Conservation (phyloP, 768 basidiomycete species). For the Fistulinella prunicolor region DNA sequence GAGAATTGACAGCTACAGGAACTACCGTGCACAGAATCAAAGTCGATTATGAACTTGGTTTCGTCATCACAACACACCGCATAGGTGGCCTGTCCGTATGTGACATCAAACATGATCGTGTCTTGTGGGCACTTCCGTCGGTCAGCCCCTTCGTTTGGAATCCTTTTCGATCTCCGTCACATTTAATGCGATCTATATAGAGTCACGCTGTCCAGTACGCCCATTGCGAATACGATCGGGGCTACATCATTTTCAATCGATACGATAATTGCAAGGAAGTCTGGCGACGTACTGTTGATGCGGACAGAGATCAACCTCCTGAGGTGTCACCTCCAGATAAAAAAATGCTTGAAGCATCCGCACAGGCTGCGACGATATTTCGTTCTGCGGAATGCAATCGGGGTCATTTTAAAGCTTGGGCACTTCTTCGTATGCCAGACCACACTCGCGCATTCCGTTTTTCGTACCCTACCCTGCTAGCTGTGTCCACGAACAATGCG, state of each 20-base stretch:
- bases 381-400: slow-evolving; percentile 16
- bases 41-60: slow-evolving; percentile 59
- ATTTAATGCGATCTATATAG: slow-evolving; percentile 7
- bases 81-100: slow-evolving; percentile 58
- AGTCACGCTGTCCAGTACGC: slow-evolving; percentile 37
- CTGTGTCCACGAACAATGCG: slow-evolving; percentile 41
- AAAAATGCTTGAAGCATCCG: slow-evolving; percentile 23
- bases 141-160: slow-evolving; percentile 37
- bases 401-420: slow-evolving; percentile 65
- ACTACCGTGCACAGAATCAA: slow-evolving; percentile 68
- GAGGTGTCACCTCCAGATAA: slow-evolving; percentile 34
- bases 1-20: slow-evolving; percentile 34
- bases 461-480: slow-evolving; percentile 63
- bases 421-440: slow-evolving; percentile 48
- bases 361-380: slow-evolving; percentile 17
- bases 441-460: slow-evolving; percentile 56
- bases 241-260: slow-evolving; percentile 71
- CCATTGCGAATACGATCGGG: slow-evolving; percentile 71
- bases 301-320: slow-evolving; percentile 21
- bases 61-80: slow-evolving; percentile 56
- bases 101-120: slow-evolving; percentile 45
- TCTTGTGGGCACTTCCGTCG: slow-evolving; percentile 62
- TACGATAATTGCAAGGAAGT: slow-evolving; percentile 58
- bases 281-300: slow-evolving; percentile 52
- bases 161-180: background rate